A percentile compares a stretch with the other conserved stretches of the same genome.
Evolutionary conservation across 179 eudicot species (phyloP).

Genomic region (Silene noctiflora): DNA sequence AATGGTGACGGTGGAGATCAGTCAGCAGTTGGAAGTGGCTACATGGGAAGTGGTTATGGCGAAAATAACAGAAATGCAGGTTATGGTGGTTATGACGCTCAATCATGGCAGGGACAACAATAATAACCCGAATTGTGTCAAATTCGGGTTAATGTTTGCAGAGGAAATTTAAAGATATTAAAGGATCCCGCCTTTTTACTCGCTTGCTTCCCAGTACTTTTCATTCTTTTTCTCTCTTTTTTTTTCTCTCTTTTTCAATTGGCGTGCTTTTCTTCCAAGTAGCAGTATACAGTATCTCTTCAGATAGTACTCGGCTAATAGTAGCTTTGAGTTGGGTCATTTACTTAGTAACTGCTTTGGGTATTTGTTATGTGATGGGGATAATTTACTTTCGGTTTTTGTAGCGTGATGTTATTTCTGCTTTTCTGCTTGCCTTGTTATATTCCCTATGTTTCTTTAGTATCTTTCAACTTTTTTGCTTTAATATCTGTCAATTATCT

Average conservation of each 20-base stretch:
- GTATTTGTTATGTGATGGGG: conserved; percentile 18
- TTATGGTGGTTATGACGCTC: conserved; percentile 69
- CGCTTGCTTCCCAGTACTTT: conserved; percentile 20
- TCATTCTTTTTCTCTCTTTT: conserved; percentile 10
- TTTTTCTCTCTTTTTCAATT: conserved; percentile 8
- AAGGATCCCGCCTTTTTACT: conserved; percentile 20
- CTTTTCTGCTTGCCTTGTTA: conserved; percentile 9
- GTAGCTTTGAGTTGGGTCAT: conserved; percentile 10
- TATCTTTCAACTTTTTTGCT: too few species aligned
- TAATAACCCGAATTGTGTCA: conserved; percentile 29
- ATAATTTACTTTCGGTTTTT: not conserved
- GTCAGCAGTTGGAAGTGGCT: conserved; percentile 43
- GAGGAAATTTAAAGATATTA: conserved; percentile 10
- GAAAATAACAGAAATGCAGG: conserved; percentile 63
- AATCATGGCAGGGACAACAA: conserved; percentile 60
- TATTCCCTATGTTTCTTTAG: not conserved
- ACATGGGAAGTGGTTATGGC: conserved; percentile 54
- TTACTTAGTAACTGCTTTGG: conserved; percentile 9
- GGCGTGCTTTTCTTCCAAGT: conserved; percentile 14
- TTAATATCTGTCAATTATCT: not conserved
- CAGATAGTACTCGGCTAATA: conserved; percentile 21
- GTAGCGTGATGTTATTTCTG: conserved; percentile 12
- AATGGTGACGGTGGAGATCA: conserved; percentile 38
- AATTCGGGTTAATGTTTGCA: conserved; percentile 11
- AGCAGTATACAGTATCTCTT: conserved; percentile 21